A percentile compares a stretch with the other conserved stretches of the same genome.
phyloP scores from a whole-genome alignment of 495 filamentous ascomycete genomes.

The Xylaria venustula region DNA sequence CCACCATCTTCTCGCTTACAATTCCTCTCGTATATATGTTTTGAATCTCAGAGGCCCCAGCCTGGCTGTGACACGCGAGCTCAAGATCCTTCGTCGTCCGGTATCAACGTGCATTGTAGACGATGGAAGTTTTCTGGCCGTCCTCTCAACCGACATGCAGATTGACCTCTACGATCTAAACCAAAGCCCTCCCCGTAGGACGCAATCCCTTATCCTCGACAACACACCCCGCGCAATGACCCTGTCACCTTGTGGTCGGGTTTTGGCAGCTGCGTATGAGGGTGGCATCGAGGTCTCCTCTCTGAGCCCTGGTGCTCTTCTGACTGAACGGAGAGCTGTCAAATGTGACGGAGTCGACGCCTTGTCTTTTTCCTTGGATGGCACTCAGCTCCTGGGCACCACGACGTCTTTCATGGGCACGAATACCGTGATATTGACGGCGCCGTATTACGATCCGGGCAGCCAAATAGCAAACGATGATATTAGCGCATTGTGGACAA shows the following conservation, averaged over 20 bases:
- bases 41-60: slow-evolving; percentile 59
- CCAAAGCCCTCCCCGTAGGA: slow-evolving; percentile 58
- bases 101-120: slow-evolving; percentile 76
- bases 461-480: slow-evolving; percentile 59
- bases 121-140: slow-evolving; percentile 72
- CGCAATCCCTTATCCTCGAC: slow-evolving; percentile 70
- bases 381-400: slow-evolving; percentile 80
- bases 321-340: slow-evolving; percentile 72
- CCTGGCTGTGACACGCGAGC: slow-evolving; percentile 66
- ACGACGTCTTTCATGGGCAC: slow-evolving; percentile 61
- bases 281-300: slow-evolving; percentile 85
- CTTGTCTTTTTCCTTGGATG: slow-evolving; percentile 79
- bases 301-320: slow-evolving; percentile 58
- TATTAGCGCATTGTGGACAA: slow-evolving; percentile 81
- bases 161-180: slow-evolving; percentile 78
- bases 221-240: slow-evolving; percentile 74
- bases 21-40: slow-evolving; percentile 85
- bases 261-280: slow-evolving; percentile 83
- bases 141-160: slow-evolving; percentile 75
- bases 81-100: slow-evolving; percentile 77
- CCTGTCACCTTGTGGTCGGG: slow-evolving; percentile 75
- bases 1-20: slow-evolving; percentile 72
- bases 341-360: slow-evolving; percentile 79
- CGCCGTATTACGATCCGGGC: slow-evolving; percentile 71
- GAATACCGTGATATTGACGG: slow-evolving; percentile 74